These are phyloP conservation scores for Solanum pinnatisectum DNA, from an alignment of 257 asterid genomes.

Conservation along the genomic window DNA sequence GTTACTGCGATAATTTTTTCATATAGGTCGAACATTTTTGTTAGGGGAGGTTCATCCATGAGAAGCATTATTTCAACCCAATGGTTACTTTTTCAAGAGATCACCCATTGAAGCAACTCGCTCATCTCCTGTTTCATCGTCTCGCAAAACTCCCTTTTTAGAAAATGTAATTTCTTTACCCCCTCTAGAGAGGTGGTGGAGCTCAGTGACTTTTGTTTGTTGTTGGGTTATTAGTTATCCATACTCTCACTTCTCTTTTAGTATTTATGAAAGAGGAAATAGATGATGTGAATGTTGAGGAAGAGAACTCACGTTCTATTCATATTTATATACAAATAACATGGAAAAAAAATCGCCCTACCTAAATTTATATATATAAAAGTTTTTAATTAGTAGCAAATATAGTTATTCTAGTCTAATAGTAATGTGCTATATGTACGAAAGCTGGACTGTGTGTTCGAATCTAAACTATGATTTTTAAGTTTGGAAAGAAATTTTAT, in stretches of 20 bases:
- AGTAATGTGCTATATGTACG: not conserved
- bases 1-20: not conserved
- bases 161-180: not conserved
- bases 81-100: not conserved
- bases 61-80: not conserved
- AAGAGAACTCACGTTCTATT: not conserved
- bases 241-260: not conserved
- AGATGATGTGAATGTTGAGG: not conserved
- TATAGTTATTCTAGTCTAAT: not conserved
- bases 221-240: not conserved
- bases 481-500: not conserved
- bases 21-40: not conserved
- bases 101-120: not conserved
- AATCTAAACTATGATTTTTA: not conserved
- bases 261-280: not conserved
- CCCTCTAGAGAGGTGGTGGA: not conserved
- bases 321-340: not conserved
- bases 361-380: not conserved
- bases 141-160: not conserved
- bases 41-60: not conserved
- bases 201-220: not conserved
- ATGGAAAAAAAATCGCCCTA: too few relatives aligned
- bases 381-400: not conserved
- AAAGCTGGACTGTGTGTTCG: not conserved
- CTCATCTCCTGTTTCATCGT: not conserved